Percentiles rank a stretch among this genome's conserved stretches.
Evolutionary conservation across 2,329 filamentous ascomycete species (phyloP).

Genomic region (Fusarium sp.): DNA sequence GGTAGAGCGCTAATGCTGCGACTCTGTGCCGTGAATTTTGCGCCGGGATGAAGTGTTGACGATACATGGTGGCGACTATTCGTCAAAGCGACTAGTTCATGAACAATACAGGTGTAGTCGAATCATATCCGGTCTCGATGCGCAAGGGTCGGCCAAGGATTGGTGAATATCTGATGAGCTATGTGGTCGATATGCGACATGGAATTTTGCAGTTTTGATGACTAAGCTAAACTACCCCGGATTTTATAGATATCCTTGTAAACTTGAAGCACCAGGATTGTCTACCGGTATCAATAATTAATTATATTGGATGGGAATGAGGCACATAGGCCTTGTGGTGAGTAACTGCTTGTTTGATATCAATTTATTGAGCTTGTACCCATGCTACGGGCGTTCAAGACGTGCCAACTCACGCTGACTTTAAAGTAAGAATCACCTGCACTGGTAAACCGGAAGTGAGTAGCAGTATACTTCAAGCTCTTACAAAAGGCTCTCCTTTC

Average conservation of each 20-base stretch:
- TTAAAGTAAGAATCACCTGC: too few relatives aligned
- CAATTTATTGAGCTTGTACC: too few relatives aligned
- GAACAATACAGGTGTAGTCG: slow-evolving; percentile 7
- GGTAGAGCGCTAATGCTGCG: slow-evolving; percentile 79
- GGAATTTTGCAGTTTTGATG: slow-evolving; percentile 36
- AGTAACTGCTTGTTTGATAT: too few relatives aligned
- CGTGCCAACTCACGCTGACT: too few relatives aligned
- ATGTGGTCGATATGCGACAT: slow-evolving; percentile 10
- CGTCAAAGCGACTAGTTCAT: background rate
- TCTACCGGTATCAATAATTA: too few relatives aligned
- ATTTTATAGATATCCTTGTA: slow-evolving; percentile 21
- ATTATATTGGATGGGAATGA: too few relatives aligned
- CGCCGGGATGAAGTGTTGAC: slow-evolving; percentile 61
- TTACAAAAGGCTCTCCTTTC: too few relatives aligned
- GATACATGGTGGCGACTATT: slow-evolving; percentile 46
- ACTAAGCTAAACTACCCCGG: slow-evolving; percentile 37
- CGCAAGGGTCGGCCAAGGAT: background rate
- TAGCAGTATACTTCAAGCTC: too few relatives aligned
- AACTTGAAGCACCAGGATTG: background rate
- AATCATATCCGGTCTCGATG: slow-evolving; percentile 24
- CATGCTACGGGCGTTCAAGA: too few relatives aligned
- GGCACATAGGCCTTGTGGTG: too few relatives aligned
- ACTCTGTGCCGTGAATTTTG: slow-evolving; percentile 67
- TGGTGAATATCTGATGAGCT: slow-evolving; percentile 5
- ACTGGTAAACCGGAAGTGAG: too few relatives aligned